phyloP scores from a whole-genome alignment of 805 yeast species.

The Saccharomycopsis vini region DNA sequence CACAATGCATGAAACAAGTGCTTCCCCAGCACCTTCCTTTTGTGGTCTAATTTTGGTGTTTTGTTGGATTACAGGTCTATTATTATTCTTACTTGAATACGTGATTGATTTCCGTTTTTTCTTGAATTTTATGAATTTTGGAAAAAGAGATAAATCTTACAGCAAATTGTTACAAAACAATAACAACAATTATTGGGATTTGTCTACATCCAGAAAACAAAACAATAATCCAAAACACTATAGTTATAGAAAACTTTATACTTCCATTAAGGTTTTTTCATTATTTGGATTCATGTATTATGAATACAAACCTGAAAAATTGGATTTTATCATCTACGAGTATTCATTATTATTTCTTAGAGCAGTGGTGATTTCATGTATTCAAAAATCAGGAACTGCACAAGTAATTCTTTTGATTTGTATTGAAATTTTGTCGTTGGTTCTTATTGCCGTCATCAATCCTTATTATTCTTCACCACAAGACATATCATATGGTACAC shows the following conservation, averaged over 20 bases:
- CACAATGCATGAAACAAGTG: neutral
- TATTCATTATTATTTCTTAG: slow-evolving; percentile 27
- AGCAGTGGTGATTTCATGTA: slow-evolving; percentile 35
- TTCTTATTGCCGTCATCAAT: slow-evolving; percentile 22
- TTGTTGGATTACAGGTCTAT: slow-evolving; percentile 28
- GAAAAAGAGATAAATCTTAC: no score
- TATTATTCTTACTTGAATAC: slow-evolving; percentile 29
- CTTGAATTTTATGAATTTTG: no score
- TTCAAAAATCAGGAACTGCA: slow-evolving; percentile 35
- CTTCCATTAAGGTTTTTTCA: slow-evolving; percentile 38
- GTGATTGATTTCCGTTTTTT: slow-evolving; percentile 20
- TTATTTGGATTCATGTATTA: slow-evolving; percentile 40
- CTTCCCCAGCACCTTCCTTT: slow-evolving; percentile 10
- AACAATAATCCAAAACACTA: no score
- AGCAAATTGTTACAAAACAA: no score
- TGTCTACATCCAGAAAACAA: no score
- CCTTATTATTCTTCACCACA: slow-evolving; percentile 27
- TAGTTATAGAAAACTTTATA: slow-evolving; percentile 29
- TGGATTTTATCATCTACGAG: slow-evolving; percentile 33
- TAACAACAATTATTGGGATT: no score
- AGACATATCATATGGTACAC: neutral
- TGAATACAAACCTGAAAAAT: slow-evolving; percentile 34
- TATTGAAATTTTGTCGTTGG: slow-evolving; percentile 28
- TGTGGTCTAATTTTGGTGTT: slow-evolving; percentile 30
- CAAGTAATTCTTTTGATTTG: slow-evolving; percentile 35